phyloP scores from a whole-genome alignment of 2,329 filamentous ascomycete genomes.

The Sporothrix brasiliensis region DNA sequence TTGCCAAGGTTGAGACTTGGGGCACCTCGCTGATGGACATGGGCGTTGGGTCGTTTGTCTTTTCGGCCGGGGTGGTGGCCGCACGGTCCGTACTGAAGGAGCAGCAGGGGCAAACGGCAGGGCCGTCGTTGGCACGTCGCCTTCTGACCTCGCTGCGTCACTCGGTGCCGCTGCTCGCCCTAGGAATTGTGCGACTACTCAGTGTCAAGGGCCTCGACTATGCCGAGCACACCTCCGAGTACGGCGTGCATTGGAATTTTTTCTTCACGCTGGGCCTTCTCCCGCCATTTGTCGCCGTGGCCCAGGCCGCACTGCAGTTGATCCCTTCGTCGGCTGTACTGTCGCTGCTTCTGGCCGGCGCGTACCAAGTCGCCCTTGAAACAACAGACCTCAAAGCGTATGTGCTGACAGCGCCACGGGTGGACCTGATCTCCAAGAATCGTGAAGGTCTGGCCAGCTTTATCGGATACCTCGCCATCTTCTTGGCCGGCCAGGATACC shows the following conservation, averaged over 20 bases:
- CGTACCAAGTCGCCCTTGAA: slow-evolving; percentile 77
- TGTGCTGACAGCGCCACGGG: slow-evolving; percentile 79
- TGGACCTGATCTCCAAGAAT: slow-evolving; percentile 82
- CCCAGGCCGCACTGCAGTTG: slow-evolving; percentile 70
- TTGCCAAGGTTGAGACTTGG: slow-evolving; percentile 99
- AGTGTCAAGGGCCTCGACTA: slow-evolving; percentile 95
- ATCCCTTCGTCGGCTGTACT: slow-evolving; percentile 78
- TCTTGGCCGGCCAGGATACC: slow-evolving; percentile 82
- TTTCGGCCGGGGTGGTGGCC: slow-evolving; percentile 87
- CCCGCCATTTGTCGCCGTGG: slow-evolving; percentile 83
- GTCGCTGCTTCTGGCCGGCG: slow-evolving; percentile 66
- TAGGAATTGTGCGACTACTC: slow-evolving; percentile 79
- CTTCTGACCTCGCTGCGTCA: slow-evolving; percentile 72
- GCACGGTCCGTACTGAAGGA: slow-evolving; percentile 78
- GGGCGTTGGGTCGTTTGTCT: slow-evolving; percentile 96
- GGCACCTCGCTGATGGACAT: slow-evolving; percentile 99
- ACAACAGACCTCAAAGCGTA: slow-evolving; percentile 77
- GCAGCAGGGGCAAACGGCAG: slow-evolving; percentile 44
- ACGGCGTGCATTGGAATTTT: slow-evolving; percentile 99
- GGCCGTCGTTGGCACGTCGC: slow-evolving; percentile 55
- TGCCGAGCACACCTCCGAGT: slow-evolving; percentile 95
- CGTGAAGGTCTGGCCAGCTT: slow-evolving; percentile 96
- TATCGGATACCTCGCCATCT: slow-evolving; percentile 90
- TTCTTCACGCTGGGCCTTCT: slow-evolving; percentile 94
- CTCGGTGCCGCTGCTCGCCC: slow-evolving; percentile 76